Conservation (phyloP, 371 early-diverging fungal genomes). For the Actinomucor elegans region DNA sequence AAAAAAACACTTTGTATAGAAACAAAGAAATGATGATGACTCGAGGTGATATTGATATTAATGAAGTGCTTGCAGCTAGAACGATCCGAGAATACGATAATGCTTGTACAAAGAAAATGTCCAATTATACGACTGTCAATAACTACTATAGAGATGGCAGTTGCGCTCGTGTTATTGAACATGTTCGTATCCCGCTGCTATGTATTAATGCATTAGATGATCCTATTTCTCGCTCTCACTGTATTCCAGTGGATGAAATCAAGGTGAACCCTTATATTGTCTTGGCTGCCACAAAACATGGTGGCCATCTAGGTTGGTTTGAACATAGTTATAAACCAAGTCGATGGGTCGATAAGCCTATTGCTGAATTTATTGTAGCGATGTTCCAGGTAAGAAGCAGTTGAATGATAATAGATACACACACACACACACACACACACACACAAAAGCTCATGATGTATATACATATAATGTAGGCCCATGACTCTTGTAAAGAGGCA, state of each 20-base stretch:
- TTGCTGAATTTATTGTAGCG: conserved; percentile 70
- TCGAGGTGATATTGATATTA: conserved; percentile 52
- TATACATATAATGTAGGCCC: conserved; percentile 4
- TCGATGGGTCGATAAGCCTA: conserved; percentile 67
- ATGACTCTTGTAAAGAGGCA: conserved; percentile 19
- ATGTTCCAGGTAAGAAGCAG: conserved; percentile 46
- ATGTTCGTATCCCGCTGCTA: conserved; percentile 76
- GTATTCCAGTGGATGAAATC: conserved; percentile 79
- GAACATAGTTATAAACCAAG: conserved; percentile 53
- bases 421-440: too few species aligned
- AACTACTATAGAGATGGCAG: conserved; percentile 87
- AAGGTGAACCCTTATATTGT: conserved; percentile 79
- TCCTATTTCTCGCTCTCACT: conserved; percentile 74
- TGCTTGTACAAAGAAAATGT: conserved; percentile 65
- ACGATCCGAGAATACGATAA: conserved; percentile 83
- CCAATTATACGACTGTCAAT: conserved; percentile 73
- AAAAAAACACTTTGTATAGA: conserved; percentile 19
- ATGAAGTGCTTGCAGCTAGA: conserved; percentile 47
- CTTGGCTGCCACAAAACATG: conserved; percentile 81
- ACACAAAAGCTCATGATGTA: too few species aligned
- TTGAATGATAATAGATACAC: background rate
- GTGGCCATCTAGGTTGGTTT: conserved; percentile 97
- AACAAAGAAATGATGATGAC: conserved; percentile 61
- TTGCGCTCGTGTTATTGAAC: conserved; percentile 69
- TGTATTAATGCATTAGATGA: conserved; percentile 91